Evolutionary conservation across 2,329 filamentous ascomycete genomes (phyloP).

Genomic region (Colletotrichum liriopes): DNA sequence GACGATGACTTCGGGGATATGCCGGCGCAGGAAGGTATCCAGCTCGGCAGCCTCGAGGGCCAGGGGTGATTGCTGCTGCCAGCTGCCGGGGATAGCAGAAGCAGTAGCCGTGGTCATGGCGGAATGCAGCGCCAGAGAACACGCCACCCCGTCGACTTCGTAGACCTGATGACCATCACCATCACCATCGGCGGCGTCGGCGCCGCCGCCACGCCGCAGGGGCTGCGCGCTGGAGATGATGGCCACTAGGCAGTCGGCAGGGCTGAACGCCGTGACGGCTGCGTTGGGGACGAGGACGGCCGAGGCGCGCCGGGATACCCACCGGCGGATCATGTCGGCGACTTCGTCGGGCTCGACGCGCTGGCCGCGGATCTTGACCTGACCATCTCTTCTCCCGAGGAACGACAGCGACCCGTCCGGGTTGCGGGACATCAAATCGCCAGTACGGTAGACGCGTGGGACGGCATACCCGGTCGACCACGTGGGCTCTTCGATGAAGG

Average conservation of each 20-base stretch:
- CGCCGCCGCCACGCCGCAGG: background rate
- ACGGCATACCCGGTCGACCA: background rate
- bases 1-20: background rate
- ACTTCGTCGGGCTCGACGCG: conserved; percentile 7
- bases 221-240: background rate
- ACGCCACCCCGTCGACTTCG: background rate
- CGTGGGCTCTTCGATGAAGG: background rate
- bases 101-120: background rate
- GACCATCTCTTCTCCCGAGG: background rate
- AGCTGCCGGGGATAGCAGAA: background rate
- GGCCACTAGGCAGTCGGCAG: background rate
- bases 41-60: background rate
- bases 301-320: background rate
- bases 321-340: background rate
- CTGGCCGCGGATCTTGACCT: conserved; percentile 10
- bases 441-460: background rate
- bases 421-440: conserved; percentile 6
- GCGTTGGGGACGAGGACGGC: background rate
- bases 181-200: background rate
- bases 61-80: background rate
- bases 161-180: background rate
- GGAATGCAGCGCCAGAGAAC: conserved; percentile 1
- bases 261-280: background rate
- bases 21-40: background rate
- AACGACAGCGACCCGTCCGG: conserved; percentile 1